These are phyloP conservation scores for Kazachstania viticola DNA, from an alignment of 805 yeast species.

Conservation along the genomic window DNA sequence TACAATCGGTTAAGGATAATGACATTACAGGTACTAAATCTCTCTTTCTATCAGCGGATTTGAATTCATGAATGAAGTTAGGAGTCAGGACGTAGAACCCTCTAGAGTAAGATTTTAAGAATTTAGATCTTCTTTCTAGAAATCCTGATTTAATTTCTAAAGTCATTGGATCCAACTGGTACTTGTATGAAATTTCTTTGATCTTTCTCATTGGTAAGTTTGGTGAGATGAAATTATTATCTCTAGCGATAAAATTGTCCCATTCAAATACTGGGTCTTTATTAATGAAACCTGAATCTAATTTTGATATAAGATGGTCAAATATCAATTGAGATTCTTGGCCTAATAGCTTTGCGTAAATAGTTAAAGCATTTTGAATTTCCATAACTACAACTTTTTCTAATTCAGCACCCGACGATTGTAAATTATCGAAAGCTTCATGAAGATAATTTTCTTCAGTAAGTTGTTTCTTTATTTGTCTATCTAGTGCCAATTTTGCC, in stretches of 20 bases:
- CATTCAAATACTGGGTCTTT: conserved; percentile 79
- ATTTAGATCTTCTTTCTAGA: conserved; percentile 84
- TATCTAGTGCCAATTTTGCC: conserved; percentile 58
- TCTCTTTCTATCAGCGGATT: conserved; percentile 66
- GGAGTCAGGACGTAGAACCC: conserved; percentile 91
- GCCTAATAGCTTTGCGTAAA: conserved; percentile 58
- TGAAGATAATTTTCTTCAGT: conserved; percentile 77
- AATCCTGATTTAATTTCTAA: conserved; percentile 62
- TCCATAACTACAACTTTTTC: conserved; percentile 82
- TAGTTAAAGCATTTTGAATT: conserved; percentile 68
- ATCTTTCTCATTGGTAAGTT: conserved; percentile 48
- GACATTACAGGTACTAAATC: conserved; percentile 81
- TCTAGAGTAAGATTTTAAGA: conserved; percentile 76
- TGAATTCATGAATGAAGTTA: conserved; percentile 81
- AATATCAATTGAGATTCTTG: conserved; percentile 65
- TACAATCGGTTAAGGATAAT: conserved; percentile 64
- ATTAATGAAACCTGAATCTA: conserved; percentile 58
- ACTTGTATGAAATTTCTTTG: conserved; percentile 52
- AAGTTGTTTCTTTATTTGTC: conserved; percentile 65
- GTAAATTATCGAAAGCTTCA: conserved; percentile 80
- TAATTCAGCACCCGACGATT: conserved; percentile 76
- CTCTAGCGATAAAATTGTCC: conserved; percentile 69
- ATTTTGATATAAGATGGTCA: conserved; percentile 50
- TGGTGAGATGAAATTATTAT: conserved; percentile 58
- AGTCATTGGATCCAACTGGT: conserved; percentile 60